Evolutionary conservation across 2,329 filamentous ascomycete genomes (phyloP).

Genomic region (Dryadomyces quercivorus): DNA sequence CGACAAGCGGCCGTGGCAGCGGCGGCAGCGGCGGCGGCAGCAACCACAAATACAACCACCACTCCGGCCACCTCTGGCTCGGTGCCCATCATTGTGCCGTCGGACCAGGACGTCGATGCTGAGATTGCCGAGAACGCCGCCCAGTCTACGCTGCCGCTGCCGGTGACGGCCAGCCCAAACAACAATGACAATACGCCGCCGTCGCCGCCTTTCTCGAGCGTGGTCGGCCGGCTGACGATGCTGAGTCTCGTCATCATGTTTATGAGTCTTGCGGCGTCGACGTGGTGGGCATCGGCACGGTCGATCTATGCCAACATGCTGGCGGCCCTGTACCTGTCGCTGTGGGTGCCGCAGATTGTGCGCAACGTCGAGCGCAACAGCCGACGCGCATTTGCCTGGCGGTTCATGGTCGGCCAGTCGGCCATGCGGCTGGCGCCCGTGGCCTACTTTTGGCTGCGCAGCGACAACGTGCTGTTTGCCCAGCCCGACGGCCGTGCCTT

Average conservation of each 20-base stretch:
- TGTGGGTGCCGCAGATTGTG: conserved; percentile 86
- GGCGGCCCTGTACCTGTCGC: conserved; percentile 67
- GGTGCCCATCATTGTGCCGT: conserved; percentile 45
- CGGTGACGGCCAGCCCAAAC: conserved; percentile 20
- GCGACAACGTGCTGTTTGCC: conserved; percentile 72
- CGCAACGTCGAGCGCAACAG: conserved; percentile 87
- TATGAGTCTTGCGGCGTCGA: conserved; percentile 44
- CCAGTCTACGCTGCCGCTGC: conserved; percentile 3
- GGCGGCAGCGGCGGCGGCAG: not conserved
- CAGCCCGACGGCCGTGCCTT: conserved; percentile 56
- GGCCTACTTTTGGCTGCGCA: conserved; percentile 70
- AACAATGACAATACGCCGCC: conserved; percentile 15
- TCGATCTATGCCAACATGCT: conserved; percentile 50
- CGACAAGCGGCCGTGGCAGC: conserved; percentile 1
- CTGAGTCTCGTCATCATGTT: conserved; percentile 43
- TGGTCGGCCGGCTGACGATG: conserved; percentile 46
- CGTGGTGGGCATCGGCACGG: conserved; percentile 46
- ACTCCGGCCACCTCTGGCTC: not conserved
- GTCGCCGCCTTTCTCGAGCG: conserved; percentile 34
- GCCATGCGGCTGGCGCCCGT: conserved; percentile 66
- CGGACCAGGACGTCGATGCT: conserved; percentile 50
- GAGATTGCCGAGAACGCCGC: conserved; percentile 35
- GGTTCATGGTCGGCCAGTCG: conserved; percentile 78
- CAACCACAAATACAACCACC: not conserved
- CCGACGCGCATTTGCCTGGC: conserved; percentile 81